phyloP scores from a whole-genome alignment of 371 early-diverging fungal genomes.

The Funneliformis caledonium region DNA sequence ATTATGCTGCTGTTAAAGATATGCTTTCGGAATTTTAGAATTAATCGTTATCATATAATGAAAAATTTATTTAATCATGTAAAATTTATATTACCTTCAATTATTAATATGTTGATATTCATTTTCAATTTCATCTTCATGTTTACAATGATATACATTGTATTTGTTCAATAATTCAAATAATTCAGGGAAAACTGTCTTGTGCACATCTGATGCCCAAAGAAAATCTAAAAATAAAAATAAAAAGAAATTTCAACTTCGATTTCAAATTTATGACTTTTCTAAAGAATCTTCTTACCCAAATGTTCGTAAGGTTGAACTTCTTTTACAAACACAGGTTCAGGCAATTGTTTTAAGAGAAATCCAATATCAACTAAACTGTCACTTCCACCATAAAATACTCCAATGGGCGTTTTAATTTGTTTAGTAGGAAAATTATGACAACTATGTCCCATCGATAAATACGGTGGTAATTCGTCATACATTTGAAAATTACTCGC shows the following conservation, averaged over 20 bases:
- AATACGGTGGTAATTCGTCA: constrained; percentile 81
- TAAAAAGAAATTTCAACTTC: background rate
- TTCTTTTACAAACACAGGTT: constrained; percentile 64
- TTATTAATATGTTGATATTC: background rate
- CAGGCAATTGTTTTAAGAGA: constrained; percentile 63
- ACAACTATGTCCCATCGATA: constrained; percentile 61
- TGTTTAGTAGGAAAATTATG: constrained; percentile 79
- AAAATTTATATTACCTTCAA: too few species aligned
- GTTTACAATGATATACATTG: background rate
- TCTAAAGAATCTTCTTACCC: constrained; percentile 40
- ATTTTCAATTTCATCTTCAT: background rate
- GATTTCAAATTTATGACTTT: background rate
- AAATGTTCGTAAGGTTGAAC: constrained; percentile 78
- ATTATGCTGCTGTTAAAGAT: constrained; percentile 76
- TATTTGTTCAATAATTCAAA: constrained; percentile 28
- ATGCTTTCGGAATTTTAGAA: constrained; percentile 57
- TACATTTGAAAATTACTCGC: constrained; percentile 89
- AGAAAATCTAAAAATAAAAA: constrained; percentile 28
- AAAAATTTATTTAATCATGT: background rate
- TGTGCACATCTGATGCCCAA: constrained; percentile 38
- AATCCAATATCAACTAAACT: constrained; percentile 78
- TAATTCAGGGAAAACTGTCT: constrained; percentile 30
- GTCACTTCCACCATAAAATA: constrained; percentile 91
- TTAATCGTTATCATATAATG: too few species aligned
- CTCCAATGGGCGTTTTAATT: constrained; percentile 82